Evolutionary conservation across 208 protist species (phyloP), one percentile per base, ranked within the genome.

Genomic region (Trypanosoma theileri): DNA sequence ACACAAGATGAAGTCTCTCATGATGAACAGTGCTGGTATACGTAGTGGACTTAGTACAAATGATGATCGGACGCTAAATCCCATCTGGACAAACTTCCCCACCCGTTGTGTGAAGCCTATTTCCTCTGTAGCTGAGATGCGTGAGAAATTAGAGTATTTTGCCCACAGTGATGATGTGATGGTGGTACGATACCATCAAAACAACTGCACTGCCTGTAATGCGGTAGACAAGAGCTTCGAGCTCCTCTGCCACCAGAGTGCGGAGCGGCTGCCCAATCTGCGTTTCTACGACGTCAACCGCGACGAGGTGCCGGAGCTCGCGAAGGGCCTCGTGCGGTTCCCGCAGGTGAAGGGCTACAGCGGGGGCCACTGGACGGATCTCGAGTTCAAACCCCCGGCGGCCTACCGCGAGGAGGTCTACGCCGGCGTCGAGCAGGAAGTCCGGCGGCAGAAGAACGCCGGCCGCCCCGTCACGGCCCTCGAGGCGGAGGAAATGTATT

Each of bases 401-500:
- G 82, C 71, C 16, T 94, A 84, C 58, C 81, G 89, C 46, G 84
- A 94, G 46, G 78, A 89, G 59, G 64, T 90, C 22, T 92, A 94
- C 77, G 51, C 62, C 16, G 73, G 80, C 6, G 75, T 94, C 2
- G 81, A 91, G 69, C 58, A 60, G 26, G 85, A 94, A 60, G 84
- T 92, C 54, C 53, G 73, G 66, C 57, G 62, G 2, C 75, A 77
- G 4, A 85, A 86, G 73, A 67, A 83, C 41, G 64, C 58, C 8
- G 86, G 84, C 31, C 61, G 57, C 26, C 85, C 89, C 0, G 82
- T 94, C 48, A 94, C 84, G 3, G 89, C 89, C 28, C 81, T 92
- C 41, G 82, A 94, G 74, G 76, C 89, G 66, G 86, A 94, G 69
- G 89, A 94, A 74, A 94, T 94, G 89, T 94, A 94, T 65, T 94